Percentiles rank a stretch among this genome's conserved stretches.
phyloP scores from a whole-genome alignment of 2,329 filamentous ascomycete genomes.

The Arachnopeziza araneosa region DNA sequence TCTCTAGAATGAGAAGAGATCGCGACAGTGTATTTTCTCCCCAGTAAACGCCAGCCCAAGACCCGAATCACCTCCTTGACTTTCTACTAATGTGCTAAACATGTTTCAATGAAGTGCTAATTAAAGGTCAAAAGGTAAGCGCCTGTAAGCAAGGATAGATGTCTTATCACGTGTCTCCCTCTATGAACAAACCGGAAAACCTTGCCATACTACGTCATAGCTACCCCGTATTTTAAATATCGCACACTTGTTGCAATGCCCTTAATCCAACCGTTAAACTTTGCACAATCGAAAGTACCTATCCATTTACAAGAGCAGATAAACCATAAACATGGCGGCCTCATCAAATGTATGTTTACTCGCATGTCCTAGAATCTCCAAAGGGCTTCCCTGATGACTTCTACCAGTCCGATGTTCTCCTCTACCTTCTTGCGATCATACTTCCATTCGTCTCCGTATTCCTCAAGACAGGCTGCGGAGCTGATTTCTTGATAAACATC shows the following conservation, averaged over 20 bases:
- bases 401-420: slow-evolving; percentile 19
- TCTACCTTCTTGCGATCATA: slow-evolving; percentile 28
- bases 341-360: background rate
- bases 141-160: too few species aligned
- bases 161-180: too few species aligned
- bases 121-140: too few species aligned
- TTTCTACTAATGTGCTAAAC: too few species aligned
- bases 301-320: background rate
- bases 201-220: too few species aligned
- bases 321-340: background rate
- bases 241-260: background rate
- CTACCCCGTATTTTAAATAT: too few species aligned
- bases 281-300: background rate
- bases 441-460: slow-evolving; percentile 30
- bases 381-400: background rate
- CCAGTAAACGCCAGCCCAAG: too few species aligned
- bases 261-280: background rate
- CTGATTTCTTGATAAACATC: slow-evolving; percentile 38
- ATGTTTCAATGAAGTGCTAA: too few species aligned
- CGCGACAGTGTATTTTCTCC: too few species aligned
- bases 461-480: slow-evolving; percentile 34
- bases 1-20: too few species aligned
- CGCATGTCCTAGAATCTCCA: background rate
- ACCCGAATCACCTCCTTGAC: too few species aligned
- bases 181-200: too few species aligned